A percentile compares a stretch with the other conserved stretches of the same genome.
Evolutionary conservation across 345 rosid genomes (phyloP).

Genomic region (Moringa oleifera): DNA sequence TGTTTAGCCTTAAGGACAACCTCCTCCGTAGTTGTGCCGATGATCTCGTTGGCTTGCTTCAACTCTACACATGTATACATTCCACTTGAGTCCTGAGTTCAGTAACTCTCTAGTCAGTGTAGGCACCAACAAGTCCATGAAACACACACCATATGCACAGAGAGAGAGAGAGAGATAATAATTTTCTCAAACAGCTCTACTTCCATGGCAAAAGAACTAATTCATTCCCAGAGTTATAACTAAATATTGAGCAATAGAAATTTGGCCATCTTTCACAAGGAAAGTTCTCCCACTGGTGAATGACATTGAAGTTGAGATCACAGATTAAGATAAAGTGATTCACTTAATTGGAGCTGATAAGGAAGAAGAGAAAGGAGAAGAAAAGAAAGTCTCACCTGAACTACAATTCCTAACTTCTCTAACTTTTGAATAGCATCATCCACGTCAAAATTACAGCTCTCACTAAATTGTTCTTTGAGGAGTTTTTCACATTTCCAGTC

Average conservation of each 20-base stretch:
- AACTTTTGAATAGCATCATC: constrained; percentile 70
- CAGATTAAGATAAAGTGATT: too few species aligned
- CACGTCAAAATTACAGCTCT: constrained; percentile 66
- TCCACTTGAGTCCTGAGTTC: constrained; percentile 46
- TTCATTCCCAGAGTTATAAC: too few species aligned
- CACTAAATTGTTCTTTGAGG: constrained; percentile 46
- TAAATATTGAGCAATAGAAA: too few species aligned
- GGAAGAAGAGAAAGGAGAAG: background rate
- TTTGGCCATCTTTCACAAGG: too few species aligned
- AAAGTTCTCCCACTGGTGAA: too few species aligned
- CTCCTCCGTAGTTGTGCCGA: constrained; percentile 80
- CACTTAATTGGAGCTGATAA: too few species aligned
- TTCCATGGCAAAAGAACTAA: too few species aligned
- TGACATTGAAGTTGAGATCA: too few species aligned
- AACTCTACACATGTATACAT: constrained; percentile 37
- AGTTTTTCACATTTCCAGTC: constrained; percentile 55
- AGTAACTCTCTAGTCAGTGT: background rate
- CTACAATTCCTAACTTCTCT: constrained; percentile 58
- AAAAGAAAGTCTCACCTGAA: constrained; percentile 32
- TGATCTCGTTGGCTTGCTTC: constrained; percentile 57
- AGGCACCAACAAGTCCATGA: background rate
- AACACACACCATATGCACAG: background rate
- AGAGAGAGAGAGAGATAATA: background rate
- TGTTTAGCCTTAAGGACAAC: constrained; percentile 53
- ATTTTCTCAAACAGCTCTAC: too few species aligned